Conservation (phyloP, 139 green algal genomes). For the Nannochloris sp. region DNA sequence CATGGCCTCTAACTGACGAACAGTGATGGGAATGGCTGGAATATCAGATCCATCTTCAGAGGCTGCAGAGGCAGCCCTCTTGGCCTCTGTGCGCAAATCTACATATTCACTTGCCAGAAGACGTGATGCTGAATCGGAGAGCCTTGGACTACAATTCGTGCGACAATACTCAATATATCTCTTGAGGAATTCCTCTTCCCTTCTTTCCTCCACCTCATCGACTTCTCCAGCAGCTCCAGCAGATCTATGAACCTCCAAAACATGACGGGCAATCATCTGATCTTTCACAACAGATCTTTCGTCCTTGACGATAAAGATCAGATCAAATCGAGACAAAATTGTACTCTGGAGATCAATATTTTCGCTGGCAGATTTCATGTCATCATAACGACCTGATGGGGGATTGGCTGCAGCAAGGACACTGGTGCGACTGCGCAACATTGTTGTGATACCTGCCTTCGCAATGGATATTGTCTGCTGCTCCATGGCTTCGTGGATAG, state of each 20-base stretch:
- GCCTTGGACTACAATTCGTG: slow-evolving; percentile 57
- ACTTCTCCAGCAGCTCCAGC: slow-evolving; percentile 19
- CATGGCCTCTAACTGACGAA: slow-evolving; percentile 95
- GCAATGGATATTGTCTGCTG: slow-evolving; percentile 99
- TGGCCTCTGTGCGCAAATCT: slow-evolving; percentile 69
- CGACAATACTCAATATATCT: slow-evolving; percentile 91
- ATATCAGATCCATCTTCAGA: slow-evolving; percentile 42
- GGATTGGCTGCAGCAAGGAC: slow-evolving; percentile 97
- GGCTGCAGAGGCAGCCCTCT: slow-evolving; percentile 14
- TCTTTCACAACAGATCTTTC: slow-evolving; percentile 57
- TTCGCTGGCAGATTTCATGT: slow-evolving; percentile 78
- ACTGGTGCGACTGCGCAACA: slow-evolving; percentile 85
- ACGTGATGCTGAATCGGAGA: slow-evolving; percentile 54
- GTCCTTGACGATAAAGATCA: slow-evolving; percentile 99
- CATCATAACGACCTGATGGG: slow-evolving; percentile 81
- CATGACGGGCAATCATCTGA: slow-evolving; percentile 64
- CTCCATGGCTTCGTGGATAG: slow-evolving; percentile 99
- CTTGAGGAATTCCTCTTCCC: slow-evolving; percentile 72
- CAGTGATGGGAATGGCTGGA: slow-evolving; percentile 84
- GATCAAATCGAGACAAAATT: slow-evolving; percentile 97
- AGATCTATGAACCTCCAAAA: slow-evolving; percentile 59
- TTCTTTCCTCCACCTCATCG: slow-evolving; percentile 29
- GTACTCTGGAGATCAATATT: slow-evolving; percentile 99
- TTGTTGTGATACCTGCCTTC: slow-evolving; percentile 98
- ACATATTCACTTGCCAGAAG: slow-evolving; percentile 80